Evolutionary conservation across 345 rosid genomes (phyloP).

Genomic region (Populus tremula): DNA sequence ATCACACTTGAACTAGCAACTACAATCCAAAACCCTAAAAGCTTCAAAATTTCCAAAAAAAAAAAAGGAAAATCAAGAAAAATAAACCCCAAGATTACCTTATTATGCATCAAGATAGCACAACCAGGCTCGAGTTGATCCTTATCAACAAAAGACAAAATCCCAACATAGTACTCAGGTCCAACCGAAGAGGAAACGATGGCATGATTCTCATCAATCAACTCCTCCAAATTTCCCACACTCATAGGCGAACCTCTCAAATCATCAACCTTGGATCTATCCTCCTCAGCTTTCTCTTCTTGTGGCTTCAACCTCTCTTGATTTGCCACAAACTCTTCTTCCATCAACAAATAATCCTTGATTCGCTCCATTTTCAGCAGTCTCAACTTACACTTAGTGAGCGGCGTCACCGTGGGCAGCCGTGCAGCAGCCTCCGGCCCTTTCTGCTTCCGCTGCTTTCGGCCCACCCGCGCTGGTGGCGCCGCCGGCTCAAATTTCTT

Average conservation of each 20-base stretch:
- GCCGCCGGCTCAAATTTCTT: constrained; percentile 93
- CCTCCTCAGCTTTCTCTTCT: constrained; percentile 96
- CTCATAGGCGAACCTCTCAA: constrained; percentile 95
- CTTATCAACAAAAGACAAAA: constrained; percentile 90
- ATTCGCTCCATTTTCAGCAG: constrained; percentile 77
- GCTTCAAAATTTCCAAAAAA: no score
- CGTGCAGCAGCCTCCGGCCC: constrained; percentile 94
- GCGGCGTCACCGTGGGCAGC: constrained; percentile 77
- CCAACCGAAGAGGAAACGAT: constrained; percentile 92
- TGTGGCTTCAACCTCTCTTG: constrained; percentile 91
- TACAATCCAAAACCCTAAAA: neutral
- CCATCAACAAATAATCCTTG: constrained; percentile 89
- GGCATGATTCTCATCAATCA: constrained; percentile 97
- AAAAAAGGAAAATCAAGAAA: neutral
- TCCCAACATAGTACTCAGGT: constrained; percentile 91
- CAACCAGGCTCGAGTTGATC: constrained; percentile 98
- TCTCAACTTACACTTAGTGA: constrained; percentile 78
- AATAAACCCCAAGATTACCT: constrained; percentile 41
- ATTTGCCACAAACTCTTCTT: constrained; percentile 90
- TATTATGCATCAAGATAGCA: constrained; percentile 93
- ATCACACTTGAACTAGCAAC: neutral
- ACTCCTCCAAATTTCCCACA: constrained; percentile 87
- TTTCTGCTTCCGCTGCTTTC: constrained; percentile 84
- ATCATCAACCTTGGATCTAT: constrained; percentile 86
- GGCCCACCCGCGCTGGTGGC: constrained; percentile 83